These are phyloP conservation scores for Brassica juncea DNA, from an alignment of 345 rosid genomes.

Conservation along the genomic window DNA sequence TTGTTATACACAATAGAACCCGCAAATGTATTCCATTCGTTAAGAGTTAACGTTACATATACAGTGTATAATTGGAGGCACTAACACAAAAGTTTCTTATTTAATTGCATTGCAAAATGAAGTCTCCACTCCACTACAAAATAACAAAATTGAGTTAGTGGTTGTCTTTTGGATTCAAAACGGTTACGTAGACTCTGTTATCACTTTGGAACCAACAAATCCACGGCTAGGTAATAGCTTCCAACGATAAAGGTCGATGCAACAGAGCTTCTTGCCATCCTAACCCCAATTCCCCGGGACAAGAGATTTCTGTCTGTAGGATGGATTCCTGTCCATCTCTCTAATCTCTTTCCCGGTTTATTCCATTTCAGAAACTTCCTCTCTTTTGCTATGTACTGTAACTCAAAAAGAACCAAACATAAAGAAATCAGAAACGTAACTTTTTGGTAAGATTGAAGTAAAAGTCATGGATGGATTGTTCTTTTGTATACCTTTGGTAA, in stretches of 20 bases:
- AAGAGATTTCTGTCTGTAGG: conserved; percentile 76
- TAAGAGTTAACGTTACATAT: background rate
- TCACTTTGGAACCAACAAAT: conserved; percentile 9
- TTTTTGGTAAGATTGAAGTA: background rate
- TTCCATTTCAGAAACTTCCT: conserved; percentile 75
- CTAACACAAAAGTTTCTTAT: background rate
- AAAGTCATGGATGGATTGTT: background rate
- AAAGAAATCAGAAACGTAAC: background rate
- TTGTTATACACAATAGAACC: background rate
- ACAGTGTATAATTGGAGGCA: background rate
- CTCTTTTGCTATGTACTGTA: conserved; percentile 70
- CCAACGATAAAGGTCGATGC: conserved; percentile 68
- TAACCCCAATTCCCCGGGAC: conserved; percentile 65
- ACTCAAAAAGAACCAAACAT: background rate
- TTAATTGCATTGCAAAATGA: background rate
- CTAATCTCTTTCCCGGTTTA: conserved; percentile 76
- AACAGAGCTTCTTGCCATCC: conserved; percentile 74
- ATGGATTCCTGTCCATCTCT: conserved; percentile 87
- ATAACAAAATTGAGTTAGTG: background rate
- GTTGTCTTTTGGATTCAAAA: background rate
- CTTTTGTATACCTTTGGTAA: conserved; percentile 70
- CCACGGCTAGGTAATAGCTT: conserved; percentile 57
- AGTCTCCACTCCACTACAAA: background rate
- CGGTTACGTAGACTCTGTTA: background rate
- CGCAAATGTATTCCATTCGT: background rate